Conservation (phyloP, 2,329 filamentous ascomycete genomes). For the Elsinoe australis region DNA sequence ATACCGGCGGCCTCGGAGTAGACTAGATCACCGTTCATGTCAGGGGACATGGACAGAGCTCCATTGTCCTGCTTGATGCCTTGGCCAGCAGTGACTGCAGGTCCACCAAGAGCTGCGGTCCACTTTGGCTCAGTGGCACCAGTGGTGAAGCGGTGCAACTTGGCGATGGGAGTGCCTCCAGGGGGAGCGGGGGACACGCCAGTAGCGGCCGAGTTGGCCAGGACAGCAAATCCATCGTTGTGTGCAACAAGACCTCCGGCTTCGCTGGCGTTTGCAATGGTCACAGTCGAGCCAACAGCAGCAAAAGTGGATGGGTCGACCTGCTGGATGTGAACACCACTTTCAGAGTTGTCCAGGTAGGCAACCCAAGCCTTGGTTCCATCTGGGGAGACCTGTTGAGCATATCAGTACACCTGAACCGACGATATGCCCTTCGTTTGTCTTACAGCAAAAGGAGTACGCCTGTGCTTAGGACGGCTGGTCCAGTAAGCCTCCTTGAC, state of each 20-base stretch:
- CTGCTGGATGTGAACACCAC: conserved; percentile 51
- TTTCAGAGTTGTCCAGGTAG: conserved; percentile 51
- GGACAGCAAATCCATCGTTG: conserved; percentile 55
- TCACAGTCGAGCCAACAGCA: conserved; percentile 46
- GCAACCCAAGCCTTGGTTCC: conserved; percentile 53
- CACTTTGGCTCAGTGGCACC: conserved; percentile 51
- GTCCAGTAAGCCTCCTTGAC: conserved; percentile 57
- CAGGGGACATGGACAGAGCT: conserved; percentile 44
- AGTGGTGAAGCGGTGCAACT: conserved; percentile 52
- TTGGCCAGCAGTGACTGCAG: conserved; percentile 34
- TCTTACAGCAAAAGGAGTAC: conserved; percentile 49
- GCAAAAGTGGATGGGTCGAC: conserved; percentile 49
- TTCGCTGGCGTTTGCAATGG: conserved; percentile 49
- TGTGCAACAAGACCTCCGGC: conserved; percentile 55
- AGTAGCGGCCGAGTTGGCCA: conserved; percentile 51
- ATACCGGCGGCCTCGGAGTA: conserved; percentile 49
- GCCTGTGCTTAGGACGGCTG: conserved; percentile 52
- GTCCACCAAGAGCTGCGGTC: conserved; percentile 54
- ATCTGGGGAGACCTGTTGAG: conserved; percentile 47
- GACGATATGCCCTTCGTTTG: too few species aligned
- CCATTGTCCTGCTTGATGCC: conserved; percentile 42
- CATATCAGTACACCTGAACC: neutral
- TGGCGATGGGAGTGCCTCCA: conserved; percentile 45
- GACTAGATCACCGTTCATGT: conserved; percentile 56
- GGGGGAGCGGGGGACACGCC: conserved; percentile 44